phyloP scores from a whole-genome alignment of 345 rosid genomes.

The Murraya paniculata region DNA sequence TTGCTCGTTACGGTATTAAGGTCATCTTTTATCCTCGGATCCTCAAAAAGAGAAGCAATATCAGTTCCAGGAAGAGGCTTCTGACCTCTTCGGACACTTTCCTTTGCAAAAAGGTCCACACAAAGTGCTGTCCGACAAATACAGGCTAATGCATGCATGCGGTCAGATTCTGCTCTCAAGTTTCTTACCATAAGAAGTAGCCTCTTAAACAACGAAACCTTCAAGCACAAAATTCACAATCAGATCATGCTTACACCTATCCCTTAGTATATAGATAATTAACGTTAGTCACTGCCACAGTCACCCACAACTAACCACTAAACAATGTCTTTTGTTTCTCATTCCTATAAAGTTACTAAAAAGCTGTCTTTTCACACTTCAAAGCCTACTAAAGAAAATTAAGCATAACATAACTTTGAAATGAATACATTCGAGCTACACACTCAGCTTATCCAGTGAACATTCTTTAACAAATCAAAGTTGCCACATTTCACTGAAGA shows the following conservation, averaged over 20 bases:
- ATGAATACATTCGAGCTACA: background rate
- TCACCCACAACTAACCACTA: background rate
- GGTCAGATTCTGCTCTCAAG: constrained; percentile 95
- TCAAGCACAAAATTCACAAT: constrained; percentile 31
- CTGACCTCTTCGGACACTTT: constrained; percentile 96
- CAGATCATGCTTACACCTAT: constrained; percentile 5
- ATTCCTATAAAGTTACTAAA: background rate
- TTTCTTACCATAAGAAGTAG: constrained; percentile 96
- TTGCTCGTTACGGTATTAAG: constrained; percentile 75
- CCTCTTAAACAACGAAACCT: constrained; percentile 94
- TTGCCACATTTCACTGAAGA: background rate
- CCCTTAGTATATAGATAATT: background rate
- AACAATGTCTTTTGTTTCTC: background rate
- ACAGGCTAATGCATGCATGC: constrained; percentile 98
- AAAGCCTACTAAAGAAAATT: background rate
- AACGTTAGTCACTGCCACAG: background rate
- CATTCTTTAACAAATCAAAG: background rate
- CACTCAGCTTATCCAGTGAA: background rate
- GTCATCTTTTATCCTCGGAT: constrained; percentile 84
- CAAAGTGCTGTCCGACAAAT: constrained; percentile 97
- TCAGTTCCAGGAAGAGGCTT: constrained; percentile 96
- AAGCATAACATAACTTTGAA: background rate
- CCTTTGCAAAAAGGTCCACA: constrained; percentile 95
- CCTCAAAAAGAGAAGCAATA: constrained; percentile 94
- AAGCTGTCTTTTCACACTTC: background rate